Evolutionary conservation across 2,329 filamentous ascomycete species (phyloP), one percentile per base, ranked within the genome.

Genomic region (Xylaria sp.): DNA sequence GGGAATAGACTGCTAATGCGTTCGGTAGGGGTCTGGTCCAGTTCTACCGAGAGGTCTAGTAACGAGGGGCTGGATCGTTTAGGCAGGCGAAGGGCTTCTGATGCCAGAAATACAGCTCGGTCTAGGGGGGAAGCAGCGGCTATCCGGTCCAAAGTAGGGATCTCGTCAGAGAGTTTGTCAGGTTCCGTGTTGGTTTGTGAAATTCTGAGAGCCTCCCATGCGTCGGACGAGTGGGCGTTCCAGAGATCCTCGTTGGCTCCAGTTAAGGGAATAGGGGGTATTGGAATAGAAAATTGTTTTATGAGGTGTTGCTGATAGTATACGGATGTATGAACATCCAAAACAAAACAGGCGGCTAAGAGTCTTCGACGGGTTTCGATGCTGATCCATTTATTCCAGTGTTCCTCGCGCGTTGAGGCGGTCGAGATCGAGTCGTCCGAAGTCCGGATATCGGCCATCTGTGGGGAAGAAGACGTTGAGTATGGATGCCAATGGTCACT

Each of bases 241-340:
- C 83, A 86, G 29, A 81, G 73, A 24, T 66, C 65, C 37, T 73
- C 68, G 19, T 74, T 79, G 42, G 70, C 66, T 38, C 71, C 71
- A n/a, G 74, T 74, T 45, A 84, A 66, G n/a, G 80, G 76, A 24
- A 83, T 77, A 2, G 70, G 77, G 66, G 57, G 69, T 67, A 53
- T 69, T 59, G 43, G 71, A 63, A 51, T 66, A 52, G 54, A 56
- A 60, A 77, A 69, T 40, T 71, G 72, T 26, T 69, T 65, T 21
- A 69, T 68, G 37, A 71, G 69, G 17, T 71, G 73, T 58, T 81
- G 79, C 66, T 85, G 78, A 48, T 80, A 75, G 61, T 82, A 85
- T 57, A 78, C 72, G 57, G 80, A 77, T 63, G 80, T 76, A 56
- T 85, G 82, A 6, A 78, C 73, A 64, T 86, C 83, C 51, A 83